phyloP scores from a whole-genome alignment of 2,329 filamentous ascomycete species.

The Ophiostoma ips region DNA sequence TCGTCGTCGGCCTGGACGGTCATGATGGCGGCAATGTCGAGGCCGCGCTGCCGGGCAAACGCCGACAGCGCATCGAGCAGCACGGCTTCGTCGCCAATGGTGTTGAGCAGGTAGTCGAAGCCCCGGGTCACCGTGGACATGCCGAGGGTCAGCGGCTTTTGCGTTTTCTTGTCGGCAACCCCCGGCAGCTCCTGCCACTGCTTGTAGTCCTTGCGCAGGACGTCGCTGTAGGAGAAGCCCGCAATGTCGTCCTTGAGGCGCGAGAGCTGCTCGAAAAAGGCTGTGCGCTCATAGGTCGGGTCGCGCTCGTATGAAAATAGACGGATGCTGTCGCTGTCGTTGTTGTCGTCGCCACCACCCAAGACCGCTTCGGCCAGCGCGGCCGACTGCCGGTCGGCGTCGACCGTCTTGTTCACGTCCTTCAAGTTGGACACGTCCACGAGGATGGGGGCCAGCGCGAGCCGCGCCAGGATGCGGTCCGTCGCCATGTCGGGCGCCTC shows the following conservation, averaged over 20 bases:
- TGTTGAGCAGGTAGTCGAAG: conserved; percentile 43
- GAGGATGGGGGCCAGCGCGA: conserved; percentile 57
- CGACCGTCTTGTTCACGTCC: conserved; percentile 49
- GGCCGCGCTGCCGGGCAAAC: conserved; percentile 40
- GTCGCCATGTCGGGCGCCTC: conserved; percentile 26
- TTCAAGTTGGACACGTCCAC: conserved; percentile 58
- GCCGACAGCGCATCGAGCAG: conserved; percentile 34
- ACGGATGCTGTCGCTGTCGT: background rate
- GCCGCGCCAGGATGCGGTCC: conserved; percentile 35
- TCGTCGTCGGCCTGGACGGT: conserved; percentile 43
- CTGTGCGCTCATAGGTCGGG: conserved; percentile 33
- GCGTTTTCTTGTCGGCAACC: conserved; percentile 26
- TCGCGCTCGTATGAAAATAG: background rate
- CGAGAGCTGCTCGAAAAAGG: conserved; percentile 46
- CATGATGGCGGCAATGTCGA: conserved; percentile 57
- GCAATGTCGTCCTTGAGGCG: conserved; percentile 56
- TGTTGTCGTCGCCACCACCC: conserved; percentile 7
- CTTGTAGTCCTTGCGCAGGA: conserved; percentile 76
- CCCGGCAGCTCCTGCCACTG: conserved; percentile 40
- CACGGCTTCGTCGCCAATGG: conserved; percentile 30
- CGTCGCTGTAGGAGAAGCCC: conserved; percentile 45
- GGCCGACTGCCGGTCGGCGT: conserved; percentile 44
- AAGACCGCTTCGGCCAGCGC: conserved; percentile 37
- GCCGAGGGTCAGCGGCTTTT: conserved; percentile 41
- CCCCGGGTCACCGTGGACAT: conserved; percentile 50